These are phyloP conservation scores for Vitis vinifera DNA, from an alignment of 164 flowering plant species.

Conservation along the genomic window ASM3070453v1 NC_081810.1:7068001-7068500, in stretches of 20 bases:
- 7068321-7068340: slow-evolving; percentile 93
- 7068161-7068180: too few relatives aligned
- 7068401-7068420: background rate
- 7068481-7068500: slow-evolving; percentile 42
- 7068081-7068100: too few relatives aligned
- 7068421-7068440: too few relatives aligned
- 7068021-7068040: too few relatives aligned
- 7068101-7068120: too few relatives aligned
- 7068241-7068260: background rate
- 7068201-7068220: too few relatives aligned
- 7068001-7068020: too few relatives aligned
- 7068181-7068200: too few relatives aligned
- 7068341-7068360: slow-evolving; percentile 76
- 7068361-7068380: slow-evolving; percentile 68
- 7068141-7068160: too few relatives aligned
- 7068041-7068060: too few relatives aligned
- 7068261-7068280: slow-evolving; percentile 4
- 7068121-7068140: too few relatives aligned
- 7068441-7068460: background rate
- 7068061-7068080: too few relatives aligned
- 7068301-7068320: slow-evolving; percentile 92
- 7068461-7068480: background rate
- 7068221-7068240: background rate
- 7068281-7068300: slow-evolving; percentile 48
- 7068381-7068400: slow-evolving; percentile 50